Evolutionary conservation across 2,329 filamentous ascomycete genomes (phyloP).

Genomic region (Verticillium tricorpus): DNA sequence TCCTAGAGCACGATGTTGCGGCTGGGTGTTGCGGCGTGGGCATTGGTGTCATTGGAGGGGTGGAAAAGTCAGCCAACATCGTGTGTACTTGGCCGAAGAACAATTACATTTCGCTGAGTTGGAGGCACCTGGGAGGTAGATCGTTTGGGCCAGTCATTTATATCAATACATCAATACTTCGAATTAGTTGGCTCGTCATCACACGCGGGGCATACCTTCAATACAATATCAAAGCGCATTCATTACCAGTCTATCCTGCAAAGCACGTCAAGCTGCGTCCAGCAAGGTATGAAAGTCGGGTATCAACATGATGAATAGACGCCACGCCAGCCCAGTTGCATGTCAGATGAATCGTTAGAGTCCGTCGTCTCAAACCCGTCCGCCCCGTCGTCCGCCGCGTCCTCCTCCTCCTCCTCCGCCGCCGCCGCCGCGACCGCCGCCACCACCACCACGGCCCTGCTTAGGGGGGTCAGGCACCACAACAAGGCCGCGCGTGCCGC

Average conservation of each 20-base stretch:
- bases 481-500: constrained; percentile 43
- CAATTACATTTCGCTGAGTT: too few species aligned
- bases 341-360: neutral
- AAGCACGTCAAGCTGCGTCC: neutral
- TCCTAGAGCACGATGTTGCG: neutral
- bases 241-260: neutral
- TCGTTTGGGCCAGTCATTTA: too few species aligned
- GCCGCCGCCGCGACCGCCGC: constrained; percentile 17
- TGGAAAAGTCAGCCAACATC: too few species aligned
- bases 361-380: neutral
- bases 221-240: neutral
- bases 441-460: constrained; percentile 14
- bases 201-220: too few species aligned
- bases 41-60: too few species aligned
- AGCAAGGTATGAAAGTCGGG: neutral
- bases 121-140: too few species aligned
- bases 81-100: too few species aligned
- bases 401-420: neutral
- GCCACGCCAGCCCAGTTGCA: neutral
- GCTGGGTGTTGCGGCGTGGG: too few species aligned
- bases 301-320: neutral
- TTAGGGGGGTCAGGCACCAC: constrained; percentile 38
- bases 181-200: too few species aligned
- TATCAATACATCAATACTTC: too few species aligned
- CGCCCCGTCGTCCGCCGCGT: neutral